Conservation (phyloP, 2,329 filamentous ascomycete genomes). For the Colletotrichum plurivorum region DNA sequence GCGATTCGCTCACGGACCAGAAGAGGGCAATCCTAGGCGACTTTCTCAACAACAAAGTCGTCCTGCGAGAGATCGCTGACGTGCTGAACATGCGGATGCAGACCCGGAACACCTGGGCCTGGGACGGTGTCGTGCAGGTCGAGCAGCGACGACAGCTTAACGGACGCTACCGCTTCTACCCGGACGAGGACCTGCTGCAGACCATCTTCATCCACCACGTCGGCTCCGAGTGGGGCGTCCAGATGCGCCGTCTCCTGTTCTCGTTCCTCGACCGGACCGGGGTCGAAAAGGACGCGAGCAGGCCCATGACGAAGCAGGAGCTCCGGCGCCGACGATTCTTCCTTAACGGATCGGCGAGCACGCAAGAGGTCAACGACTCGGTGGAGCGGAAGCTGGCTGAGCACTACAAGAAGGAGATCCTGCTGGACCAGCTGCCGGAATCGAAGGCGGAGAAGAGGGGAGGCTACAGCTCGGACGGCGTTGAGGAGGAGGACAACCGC, state of each 20-base stretch:
- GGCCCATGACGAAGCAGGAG: constrained; percentile 49
- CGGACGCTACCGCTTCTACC: constrained; percentile 69
- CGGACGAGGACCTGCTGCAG: constrained; percentile 65
- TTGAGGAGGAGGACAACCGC: constrained; percentile 47
- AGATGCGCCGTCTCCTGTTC: constrained; percentile 49
- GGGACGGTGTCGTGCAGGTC: constrained; percentile 52
- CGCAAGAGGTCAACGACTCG: constrained; percentile 30
- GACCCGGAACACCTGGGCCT: constrained; percentile 54
- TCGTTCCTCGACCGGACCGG: constrained; percentile 42
- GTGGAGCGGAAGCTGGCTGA: constrained; percentile 50
- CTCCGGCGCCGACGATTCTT: constrained; percentile 61
- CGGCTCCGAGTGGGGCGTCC: constrained; percentile 52
- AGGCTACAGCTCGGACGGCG: constrained; percentile 54
- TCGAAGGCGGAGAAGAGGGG: constrained; percentile 53
- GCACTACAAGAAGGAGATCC: constrained; percentile 61
- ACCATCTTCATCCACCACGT: constrained; percentile 58
- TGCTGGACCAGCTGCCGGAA: constrained; percentile 68
- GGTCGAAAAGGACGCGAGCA: constrained; percentile 50
- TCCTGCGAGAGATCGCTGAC: constrained; percentile 59
- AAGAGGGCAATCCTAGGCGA: constrained; percentile 56
- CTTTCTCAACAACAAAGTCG: constrained; percentile 54
- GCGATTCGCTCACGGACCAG: constrained; percentile 58
- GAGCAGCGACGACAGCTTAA: constrained; percentile 58
- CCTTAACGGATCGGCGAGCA: constrained; percentile 44
- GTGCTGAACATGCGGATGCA: constrained; percentile 61